Evolutionary conservation across 768 basidiomycete species (phyloP).

Genomic region (Russula compacta): DNA sequence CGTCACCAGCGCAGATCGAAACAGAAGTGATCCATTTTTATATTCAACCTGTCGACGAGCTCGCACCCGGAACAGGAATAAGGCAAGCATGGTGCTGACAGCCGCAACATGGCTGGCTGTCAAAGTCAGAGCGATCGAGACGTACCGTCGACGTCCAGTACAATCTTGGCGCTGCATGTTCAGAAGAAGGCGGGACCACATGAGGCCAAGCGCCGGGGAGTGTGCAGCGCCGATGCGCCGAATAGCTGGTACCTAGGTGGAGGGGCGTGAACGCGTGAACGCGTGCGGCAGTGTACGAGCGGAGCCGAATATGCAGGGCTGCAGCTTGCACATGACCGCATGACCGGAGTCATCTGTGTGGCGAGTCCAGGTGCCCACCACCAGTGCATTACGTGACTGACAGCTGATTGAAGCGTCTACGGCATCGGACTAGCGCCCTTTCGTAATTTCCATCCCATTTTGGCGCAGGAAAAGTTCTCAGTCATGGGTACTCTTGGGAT

Average conservation of each 20-base stretch:
- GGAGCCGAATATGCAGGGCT: neutral
- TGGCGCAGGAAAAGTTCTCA: neutral
- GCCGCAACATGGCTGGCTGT: neutral
- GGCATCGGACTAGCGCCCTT: neutral
- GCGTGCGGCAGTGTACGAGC: neutral
- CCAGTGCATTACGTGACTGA: constrained; percentile 1
- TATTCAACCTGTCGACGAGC: neutral
- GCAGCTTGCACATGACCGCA: neutral
- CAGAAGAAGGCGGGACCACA: neutral
- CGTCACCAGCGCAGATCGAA: neutral
- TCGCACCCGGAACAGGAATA: neutral
- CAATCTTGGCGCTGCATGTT: neutral
- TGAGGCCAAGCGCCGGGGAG: no score
- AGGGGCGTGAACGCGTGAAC: neutral
- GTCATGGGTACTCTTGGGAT: neutral
- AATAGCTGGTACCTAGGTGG: neutral
- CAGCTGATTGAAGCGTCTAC: neutral
- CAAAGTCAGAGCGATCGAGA: neutral
- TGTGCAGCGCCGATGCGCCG: neutral
- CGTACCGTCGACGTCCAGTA: neutral
- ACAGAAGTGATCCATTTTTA: neutral
- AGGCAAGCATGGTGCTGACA: neutral
- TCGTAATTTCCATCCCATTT: neutral
- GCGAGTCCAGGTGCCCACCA: neutral
- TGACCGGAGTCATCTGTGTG: neutral